Percentiles rank a stretch among this genome's conserved stretches.
phyloP scores from a whole-genome alignment of 768 basidiomycete species.

The Boletus speciosus region DNA sequence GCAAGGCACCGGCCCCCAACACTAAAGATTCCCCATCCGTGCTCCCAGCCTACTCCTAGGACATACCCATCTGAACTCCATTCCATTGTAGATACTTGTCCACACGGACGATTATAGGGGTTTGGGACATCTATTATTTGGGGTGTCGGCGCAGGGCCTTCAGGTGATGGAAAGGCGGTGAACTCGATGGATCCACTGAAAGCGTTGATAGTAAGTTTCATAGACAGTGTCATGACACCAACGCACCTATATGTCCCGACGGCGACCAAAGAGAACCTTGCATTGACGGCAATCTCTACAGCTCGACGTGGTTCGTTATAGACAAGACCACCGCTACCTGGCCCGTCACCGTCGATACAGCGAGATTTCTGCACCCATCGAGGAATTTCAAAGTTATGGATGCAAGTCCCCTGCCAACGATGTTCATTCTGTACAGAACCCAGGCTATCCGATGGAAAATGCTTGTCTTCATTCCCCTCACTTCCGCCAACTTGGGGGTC shows the following conservation, averaged over 20 bases:
- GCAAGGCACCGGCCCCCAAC: slow-evolving; percentile 85
- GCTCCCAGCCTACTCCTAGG: slow-evolving; percentile 86
- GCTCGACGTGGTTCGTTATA: slow-evolving; percentile 70
- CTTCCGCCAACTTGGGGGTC: background rate
- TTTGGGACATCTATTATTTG: slow-evolving; percentile 63
- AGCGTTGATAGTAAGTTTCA: background rate
- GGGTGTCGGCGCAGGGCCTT: slow-evolving; percentile 53
- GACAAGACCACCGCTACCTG: slow-evolving; percentile 27
- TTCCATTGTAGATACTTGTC: slow-evolving; percentile 64
- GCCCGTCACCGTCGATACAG: slow-evolving; percentile 46
- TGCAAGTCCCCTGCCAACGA: slow-evolving; percentile 74
- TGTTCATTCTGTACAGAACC: slow-evolving; percentile 10
- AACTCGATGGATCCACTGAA: slow-evolving; percentile 64
- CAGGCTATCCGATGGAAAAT: slow-evolving; percentile 1
- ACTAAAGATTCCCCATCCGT: slow-evolving; percentile 89
- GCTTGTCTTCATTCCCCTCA: slow-evolving; percentile 7
- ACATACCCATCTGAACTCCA: slow-evolving; percentile 98
- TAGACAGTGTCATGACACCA: background rate
- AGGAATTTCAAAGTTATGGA: slow-evolving; percentile 71
- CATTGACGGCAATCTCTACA: slow-evolving; percentile 64
- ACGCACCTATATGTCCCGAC: slow-evolving; percentile 69
- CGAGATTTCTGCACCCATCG: slow-evolving; percentile 80
- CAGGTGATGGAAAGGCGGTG: slow-evolving; percentile 64
- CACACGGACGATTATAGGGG: slow-evolving; percentile 54
- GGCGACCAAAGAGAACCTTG: slow-evolving; percentile 77